Conservation (phyloP, 2,329 filamentous ascomycete species). For the Fusarium keratoplasticum region DNA sequence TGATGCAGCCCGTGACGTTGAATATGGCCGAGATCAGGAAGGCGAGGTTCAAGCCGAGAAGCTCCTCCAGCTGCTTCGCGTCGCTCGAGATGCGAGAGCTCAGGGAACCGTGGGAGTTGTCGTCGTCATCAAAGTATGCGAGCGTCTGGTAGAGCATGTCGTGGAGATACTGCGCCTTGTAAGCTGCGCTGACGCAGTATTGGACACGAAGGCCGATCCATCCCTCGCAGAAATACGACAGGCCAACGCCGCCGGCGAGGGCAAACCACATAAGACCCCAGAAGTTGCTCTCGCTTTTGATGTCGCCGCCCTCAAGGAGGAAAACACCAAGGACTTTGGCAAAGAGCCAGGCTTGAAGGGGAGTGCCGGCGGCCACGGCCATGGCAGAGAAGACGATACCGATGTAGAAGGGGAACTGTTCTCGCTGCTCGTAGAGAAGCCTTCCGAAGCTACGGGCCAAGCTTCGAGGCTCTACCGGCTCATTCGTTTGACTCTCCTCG, state of each 20-base stretch:
- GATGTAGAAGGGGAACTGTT: conserved; percentile 41
- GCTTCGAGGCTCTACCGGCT: background rate
- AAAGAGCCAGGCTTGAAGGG: conserved; percentile 47
- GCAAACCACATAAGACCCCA: conserved; percentile 50
- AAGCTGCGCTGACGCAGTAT: conserved; percentile 32
- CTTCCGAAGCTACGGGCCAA: conserved; percentile 28
- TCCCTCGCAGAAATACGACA: conserved; percentile 43
- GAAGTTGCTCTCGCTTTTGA: conserved; percentile 34
- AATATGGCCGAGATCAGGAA: conserved; percentile 46
- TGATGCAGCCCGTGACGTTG: conserved; percentile 45
- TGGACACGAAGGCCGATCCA: conserved; percentile 34
- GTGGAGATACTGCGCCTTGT: conserved; percentile 45
- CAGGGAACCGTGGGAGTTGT: conserved; percentile 44
- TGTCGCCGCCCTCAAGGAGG: conserved; percentile 45
- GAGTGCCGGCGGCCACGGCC: conserved; percentile 42
- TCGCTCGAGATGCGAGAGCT: conserved; percentile 45
- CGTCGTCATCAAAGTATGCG: conserved; percentile 46
- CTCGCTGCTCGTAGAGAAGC: conserved; percentile 35
- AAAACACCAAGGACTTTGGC: conserved; percentile 44
- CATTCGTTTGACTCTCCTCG: background rate
- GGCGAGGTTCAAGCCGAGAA: conserved; percentile 48
- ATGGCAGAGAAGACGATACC: conserved; percentile 42
- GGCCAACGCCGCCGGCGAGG: conserved; percentile 43
- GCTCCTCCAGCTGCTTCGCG: conserved; percentile 48
- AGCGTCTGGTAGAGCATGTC: conserved; percentile 46